Base-by-base conservation (phyloP, 169 alveolate species). In the Cryptosporidium parvum region DNA sequence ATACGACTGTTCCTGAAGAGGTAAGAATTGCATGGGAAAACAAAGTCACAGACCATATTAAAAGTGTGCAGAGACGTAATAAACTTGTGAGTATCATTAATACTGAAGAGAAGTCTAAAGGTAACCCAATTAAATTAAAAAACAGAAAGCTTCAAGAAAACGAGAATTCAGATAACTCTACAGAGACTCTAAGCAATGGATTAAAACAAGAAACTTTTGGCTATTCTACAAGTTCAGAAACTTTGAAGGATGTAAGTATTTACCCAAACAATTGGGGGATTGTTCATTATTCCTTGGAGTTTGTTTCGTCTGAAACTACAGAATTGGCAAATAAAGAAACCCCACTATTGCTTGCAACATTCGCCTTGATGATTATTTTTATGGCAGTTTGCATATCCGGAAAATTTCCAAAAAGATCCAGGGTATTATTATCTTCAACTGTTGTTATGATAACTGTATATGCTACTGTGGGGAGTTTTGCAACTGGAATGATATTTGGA, bases 281-380 rank as follows among this genome's bases (percentile, higher is more conserved):
- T 61, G 75, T 48, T 39, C 89, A 80, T 45, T 80, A 61, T 65
- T 80, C 89, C 65, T 37, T 42, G 62, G 89, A 80, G 35, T 80
- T 31, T 67, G 75, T 80, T n/a, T 80, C 89, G 10, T 42, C 73
- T 18, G 89, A 80, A 42, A 80, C 89, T 3, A 80, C 80, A 6
- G 89, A 80, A 45, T 70, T 80, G 52, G 89, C 89, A 62, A 80
- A 80, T 48, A 80, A 80, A 42, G 89, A 80, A 48, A 80, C 89
- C 39, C 89, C 89, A 23, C 65, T 80, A 21, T 80, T 80, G 42
- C 75, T 80, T 48, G 89, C 89, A 26, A 80, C 89, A 0, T 80
- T 80, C 42, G 89, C 89, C 9, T 29, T 80, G 26, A 80, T 80
- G 89, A 80, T 80, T n/a, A 42, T 80, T 21, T 80, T 80, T 35